phyloP scores from a whole-genome alignment of 768 basidiomycete genomes.

The Pisolithus orientalis region DNA sequence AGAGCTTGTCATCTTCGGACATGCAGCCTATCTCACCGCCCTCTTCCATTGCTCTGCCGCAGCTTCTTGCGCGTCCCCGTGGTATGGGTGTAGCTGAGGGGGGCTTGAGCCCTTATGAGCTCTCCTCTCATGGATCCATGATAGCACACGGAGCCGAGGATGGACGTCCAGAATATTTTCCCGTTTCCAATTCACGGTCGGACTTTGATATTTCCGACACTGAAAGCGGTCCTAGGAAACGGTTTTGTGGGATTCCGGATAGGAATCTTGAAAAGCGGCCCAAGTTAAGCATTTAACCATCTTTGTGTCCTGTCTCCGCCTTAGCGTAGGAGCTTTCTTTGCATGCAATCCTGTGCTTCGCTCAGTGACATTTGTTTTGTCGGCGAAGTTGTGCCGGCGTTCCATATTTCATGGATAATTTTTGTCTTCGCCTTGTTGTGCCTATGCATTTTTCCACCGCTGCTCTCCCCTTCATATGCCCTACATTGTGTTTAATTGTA shows the following conservation, averaged over 20 bases:
- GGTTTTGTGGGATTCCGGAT: conserved; percentile 12
- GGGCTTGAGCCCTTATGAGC: conserved; percentile 22
- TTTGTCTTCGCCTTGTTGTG: conserved; percentile 16
- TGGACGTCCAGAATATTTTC: conserved; percentile 27
- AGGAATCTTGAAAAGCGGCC: conserved; percentile 19
- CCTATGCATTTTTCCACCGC: conserved; percentile 16
- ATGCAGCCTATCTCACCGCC: conserved; percentile 28
- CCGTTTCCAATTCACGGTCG: conserved; percentile 30
- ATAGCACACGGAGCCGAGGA: conserved; percentile 13
- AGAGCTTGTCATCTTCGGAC: conserved; percentile 27
- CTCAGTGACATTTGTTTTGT: conserved; percentile 6
- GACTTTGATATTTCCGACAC: conserved; percentile 26
- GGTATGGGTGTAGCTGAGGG: conserved; percentile 13
- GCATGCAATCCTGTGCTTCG: not conserved
- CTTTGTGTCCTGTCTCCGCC: conserved; percentile 3
- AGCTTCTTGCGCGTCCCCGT: conserved; percentile 19
- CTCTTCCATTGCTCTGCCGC: conserved; percentile 21
- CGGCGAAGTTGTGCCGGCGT: conserved; percentile 9
- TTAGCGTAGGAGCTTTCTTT: conserved; percentile 2
- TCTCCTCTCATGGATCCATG: conserved; percentile 12
- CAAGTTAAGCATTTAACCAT: conserved; percentile 23
- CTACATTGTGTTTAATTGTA: conserved; percentile 28
- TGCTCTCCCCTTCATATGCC: conserved; percentile 6
- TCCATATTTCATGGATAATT: conserved; percentile 15
- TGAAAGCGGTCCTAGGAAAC: conserved; percentile 20